These are phyloP conservation scores for Entomortierella beljakovae DNA, from an alignment of 192 early-diverging fungal genomes.

Conservation along the genomic window DNA sequence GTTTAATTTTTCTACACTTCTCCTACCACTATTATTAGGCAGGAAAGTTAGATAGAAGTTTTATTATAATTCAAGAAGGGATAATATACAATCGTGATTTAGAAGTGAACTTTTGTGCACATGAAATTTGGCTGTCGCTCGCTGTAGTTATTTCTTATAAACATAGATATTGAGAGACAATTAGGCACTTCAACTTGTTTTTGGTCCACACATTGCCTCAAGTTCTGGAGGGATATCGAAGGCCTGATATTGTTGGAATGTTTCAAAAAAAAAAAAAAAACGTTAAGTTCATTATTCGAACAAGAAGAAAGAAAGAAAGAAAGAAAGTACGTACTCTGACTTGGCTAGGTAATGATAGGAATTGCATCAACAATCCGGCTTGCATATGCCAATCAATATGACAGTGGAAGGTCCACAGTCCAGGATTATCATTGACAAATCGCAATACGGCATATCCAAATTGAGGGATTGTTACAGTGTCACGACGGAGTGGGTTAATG, in stretches of 20 bases:
- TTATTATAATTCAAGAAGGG: no score
- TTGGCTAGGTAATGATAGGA: slow-evolving; percentile 22
- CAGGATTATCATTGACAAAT: slow-evolving; percentile 53
- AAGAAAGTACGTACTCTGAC: background rate
- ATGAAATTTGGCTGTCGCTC: no score
- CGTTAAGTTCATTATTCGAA: no score
- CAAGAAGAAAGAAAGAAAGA: no score
- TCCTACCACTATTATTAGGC: background rate
- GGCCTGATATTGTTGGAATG: background rate
- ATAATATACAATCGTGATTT: no score
- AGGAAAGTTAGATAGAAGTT: no score
- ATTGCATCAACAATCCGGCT: slow-evolving; percentile 46
- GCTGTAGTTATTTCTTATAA: no score
- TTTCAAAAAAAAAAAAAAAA: background rate
- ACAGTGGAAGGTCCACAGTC: slow-evolving; percentile 57
- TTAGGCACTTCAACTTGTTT: background rate
- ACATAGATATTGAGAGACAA: background rate
- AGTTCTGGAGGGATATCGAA: slow-evolving; percentile 7
- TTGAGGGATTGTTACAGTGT: slow-evolving; percentile 41
- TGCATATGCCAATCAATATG: slow-evolving; percentile 63
- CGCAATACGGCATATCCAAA: slow-evolving; percentile 38
- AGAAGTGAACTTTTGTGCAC: no score
- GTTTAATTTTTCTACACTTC: slow-evolving; percentile 60
- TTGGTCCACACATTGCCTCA: slow-evolving; percentile 7
- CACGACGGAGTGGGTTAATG: slow-evolving; percentile 45